Evolutionary conservation across 257 asterid genomes (phyloP), one percentile per base, ranked within the genome.

Genomic region (Phtheirospermum japonicum): DNA sequence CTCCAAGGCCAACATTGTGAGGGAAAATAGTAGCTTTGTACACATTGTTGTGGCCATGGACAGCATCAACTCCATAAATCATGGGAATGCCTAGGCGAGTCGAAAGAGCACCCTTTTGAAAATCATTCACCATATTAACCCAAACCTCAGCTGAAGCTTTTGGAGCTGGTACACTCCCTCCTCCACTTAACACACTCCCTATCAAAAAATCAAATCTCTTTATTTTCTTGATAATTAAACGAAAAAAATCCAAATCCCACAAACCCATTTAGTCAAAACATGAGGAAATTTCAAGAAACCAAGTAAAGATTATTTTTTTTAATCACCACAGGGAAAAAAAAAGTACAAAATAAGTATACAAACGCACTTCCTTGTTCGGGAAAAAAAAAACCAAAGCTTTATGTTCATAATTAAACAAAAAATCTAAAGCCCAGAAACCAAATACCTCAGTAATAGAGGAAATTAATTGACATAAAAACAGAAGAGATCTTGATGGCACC

Each of bases 1-100:
- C 95, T 36, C 95, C 95, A 64, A 86, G 88, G 4, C 95, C 95
- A 61, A 86, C 82, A 68, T 86, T 86, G 82, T 86, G 95, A 69
- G 95, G 95, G 12, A 79, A 86, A 50, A 86, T 66, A 23, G 95
- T 86, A 0, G 95, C 88, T 14, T 74, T 72, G 20, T 86, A 83
- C 34, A 83, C 95, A 67, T 79, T 83, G 76, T 83, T 86, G 79
- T 83, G 90, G 52, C 95, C 95, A 20, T 86, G 95, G 59, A 86
- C 78, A 7, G 95, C 90, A 68, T 86, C 95, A 30, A 83, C 79
- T 46, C 90, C 90, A 58, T 86, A 83, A 37, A 86, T 73, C 84
- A 83, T 71, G 2, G 95, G 95, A 23, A 86, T 86, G 4, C 91
- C 91, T 2, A 86, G 86, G 0, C 85, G 80, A 23, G 85, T 67